These are phyloP conservation scores for Paecilomyces niveus DNA, from an alignment of 2,329 filamentous ascomycete genomes.

Conservation along the genomic window DNA sequence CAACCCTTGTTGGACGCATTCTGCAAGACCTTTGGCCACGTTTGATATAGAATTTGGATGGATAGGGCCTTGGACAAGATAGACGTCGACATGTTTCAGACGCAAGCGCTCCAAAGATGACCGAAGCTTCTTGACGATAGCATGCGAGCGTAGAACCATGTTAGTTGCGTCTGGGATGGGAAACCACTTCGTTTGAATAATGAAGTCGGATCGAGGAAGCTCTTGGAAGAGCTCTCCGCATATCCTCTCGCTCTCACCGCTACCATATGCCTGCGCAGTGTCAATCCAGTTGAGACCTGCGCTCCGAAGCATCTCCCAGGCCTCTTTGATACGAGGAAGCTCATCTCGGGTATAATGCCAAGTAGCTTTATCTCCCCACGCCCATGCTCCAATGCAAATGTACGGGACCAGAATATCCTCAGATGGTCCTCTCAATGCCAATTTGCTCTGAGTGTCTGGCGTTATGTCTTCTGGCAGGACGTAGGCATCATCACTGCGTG, in stretches of 20 bases:
- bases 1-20: constrained; percentile 37
- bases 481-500: constrained; percentile 13
- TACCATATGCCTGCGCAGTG: constrained; percentile 38
- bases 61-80: constrained; percentile 39
- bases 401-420: constrained; percentile 20
- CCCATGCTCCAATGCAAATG: constrained; percentile 20
- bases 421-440: constrained; percentile 14
- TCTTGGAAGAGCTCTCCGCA: constrained; percentile 33
- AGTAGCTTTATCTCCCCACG: constrained; percentile 23
- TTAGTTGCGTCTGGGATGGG: constrained; percentile 24
- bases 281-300: constrained; percentile 38
- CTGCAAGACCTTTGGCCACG: constrained; percentile 35
- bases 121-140: constrained; percentile 30
- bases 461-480: constrained; percentile 13
- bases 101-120: constrained; percentile 31
- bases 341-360: constrained; percentile 29
- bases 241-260: constrained; percentile 36
- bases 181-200: constrained; percentile 37
- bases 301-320: constrained; percentile 31
- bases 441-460: constrained; percentile 12
- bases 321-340: constrained; percentile 26
- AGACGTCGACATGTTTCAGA: constrained; percentile 36
- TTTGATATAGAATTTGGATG: constrained; percentile 33
- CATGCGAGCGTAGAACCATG: constrained; percentile 22
- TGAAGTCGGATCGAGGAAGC: constrained; percentile 26